Percentiles rank a stretch among this genome's conserved stretches.
Conservation (phyloP, 148 eudicot genomes). For the Heliamphora exappendiculata region DNA sequence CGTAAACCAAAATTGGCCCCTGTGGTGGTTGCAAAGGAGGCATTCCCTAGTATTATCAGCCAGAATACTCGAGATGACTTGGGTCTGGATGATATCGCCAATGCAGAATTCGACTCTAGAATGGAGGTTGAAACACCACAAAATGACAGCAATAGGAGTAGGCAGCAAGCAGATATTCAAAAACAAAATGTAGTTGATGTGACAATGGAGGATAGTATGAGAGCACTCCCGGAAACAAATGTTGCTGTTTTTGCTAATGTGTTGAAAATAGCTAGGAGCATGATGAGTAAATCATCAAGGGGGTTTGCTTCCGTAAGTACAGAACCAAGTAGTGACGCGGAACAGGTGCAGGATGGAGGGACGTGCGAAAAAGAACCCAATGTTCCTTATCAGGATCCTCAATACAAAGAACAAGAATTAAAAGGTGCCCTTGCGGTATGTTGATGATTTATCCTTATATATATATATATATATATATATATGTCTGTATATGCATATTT, state of each 20-base stretch:
- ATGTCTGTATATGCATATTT: not conserved
- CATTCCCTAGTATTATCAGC: not conserved
- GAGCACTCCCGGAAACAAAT: slow-evolving; percentile 19
- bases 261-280: slow-evolving; percentile 18
- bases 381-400: slow-evolving; percentile 20
- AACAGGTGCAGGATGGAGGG: slow-evolving; percentile 17
- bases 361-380: slow-evolving; percentile 16
- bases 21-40: slow-evolving; percentile 13
- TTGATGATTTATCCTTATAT: not conserved
- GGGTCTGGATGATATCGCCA: slow-evolving; percentile 31
- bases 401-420: slow-evolving; percentile 39
- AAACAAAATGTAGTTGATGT: slow-evolving; percentile 14
- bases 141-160: slow-evolving; percentile 21
- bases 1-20: slow-evolving; percentile 28
- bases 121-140: slow-evolving; percentile 15
- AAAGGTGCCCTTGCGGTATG: slow-evolving; percentile 54
- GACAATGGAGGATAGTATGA: slow-evolving; percentile 28
- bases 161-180: slow-evolving; percentile 19
- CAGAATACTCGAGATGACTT: slow-evolving; percentile 21
- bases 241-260: slow-evolving; percentile 16
- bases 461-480: not conserved
- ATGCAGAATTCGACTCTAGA: slow-evolving; percentile 12
- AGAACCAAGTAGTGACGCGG: slow-evolving; percentile 16
- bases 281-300: slow-evolving; percentile 19
- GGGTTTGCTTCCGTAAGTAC: slow-evolving; percentile 15